Base-by-base conservation (phyloP, 2,329 filamentous ascomycete genomes). In the Lithohypha guttulata region DNA sequence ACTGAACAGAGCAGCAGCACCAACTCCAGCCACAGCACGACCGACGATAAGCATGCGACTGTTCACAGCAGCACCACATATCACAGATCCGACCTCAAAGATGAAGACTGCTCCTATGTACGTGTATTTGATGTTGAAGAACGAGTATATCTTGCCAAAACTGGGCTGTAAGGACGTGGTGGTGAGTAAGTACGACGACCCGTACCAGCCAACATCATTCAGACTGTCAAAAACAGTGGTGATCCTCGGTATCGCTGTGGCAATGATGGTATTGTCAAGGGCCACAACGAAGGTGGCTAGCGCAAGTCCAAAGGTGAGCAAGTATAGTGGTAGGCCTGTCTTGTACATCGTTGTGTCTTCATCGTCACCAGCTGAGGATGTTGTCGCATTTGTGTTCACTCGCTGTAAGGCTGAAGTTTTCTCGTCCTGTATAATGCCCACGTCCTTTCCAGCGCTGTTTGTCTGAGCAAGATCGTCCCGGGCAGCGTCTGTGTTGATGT, bases 181-280 rank as follows among this genome's bases (percentile, higher is more conserved):
- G 7, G 49, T 52, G 3, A 55, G 45, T 10, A 53, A 41, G 26
- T 53, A 55, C 4, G 49, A 39, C 5, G 48, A 48, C n/a, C 49
- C 49, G 30, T 55, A 55, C 53, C 53, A 54, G 15, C 48, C 51
- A 2, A 55, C 50, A 45, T 54, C 52, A 22, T 50, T 43, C 10
- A 55, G 40, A 6, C 47, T 49, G 30, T 54, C 46, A 48, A 55
- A 55, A 15, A 53, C 47, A 3, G 46, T 50, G 5, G 53, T 54
- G 32, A 55, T 55, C 11, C 38, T 31, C 1, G 53, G 53, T 30
- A 54, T 53, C 7, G 53, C 53, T 14, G 50, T 54, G 33, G 45
- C 51, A 21, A 55, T 52, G 41, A 55, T 55, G 29, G 50, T 55
- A 30, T 52, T 51, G 45, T 55, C 53, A 11, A 55, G 45, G 13